Evolutionary conservation across 306 rosid genomes (phyloP), one percentile per base, ranked within the genome.

Genomic region (Fragaria iinumae): DNA sequence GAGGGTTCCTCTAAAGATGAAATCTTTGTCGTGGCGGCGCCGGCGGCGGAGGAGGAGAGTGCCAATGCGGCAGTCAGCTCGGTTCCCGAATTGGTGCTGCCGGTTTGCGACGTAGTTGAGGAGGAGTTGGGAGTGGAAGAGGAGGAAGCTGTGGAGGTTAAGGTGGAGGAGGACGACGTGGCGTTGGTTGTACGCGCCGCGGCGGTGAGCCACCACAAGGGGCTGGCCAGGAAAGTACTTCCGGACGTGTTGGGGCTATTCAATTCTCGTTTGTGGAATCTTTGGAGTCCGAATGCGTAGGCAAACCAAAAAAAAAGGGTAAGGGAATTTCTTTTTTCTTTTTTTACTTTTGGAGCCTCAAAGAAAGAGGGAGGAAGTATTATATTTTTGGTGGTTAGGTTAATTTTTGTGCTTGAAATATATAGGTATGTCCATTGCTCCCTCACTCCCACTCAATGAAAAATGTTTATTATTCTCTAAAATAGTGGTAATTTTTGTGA

Each of bases 171-270:
- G 69, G 84, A 62, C 6, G 86, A 49, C 21, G 23, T 23, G 74
- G 34, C 71, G 68, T 77, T 67, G 45, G 5, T 59, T 34, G 34
- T 57, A 0, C 77, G 72, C 34, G 41, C 76, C 29, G 21, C 81
- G 78, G 71, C 88, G 74, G 84, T 71, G 83, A 78, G 32, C 82
- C 81, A 17, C 76, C 80, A 84, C 82, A 84, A 79, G 84, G 93
- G 91, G 52, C 79, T 87, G 78, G 93, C 89, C 4, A 81, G 93
- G 76, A 90, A 87, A 80, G 91, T 90, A 48, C 83, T 86, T 82
- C 93, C 91, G 93, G 91, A 90, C 85, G 89, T 90, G 85, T 68
- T 90, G 80, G 91, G 90, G 36, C 67, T 90, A 77, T 80, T 90
- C 73, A 90, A 87, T 84, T 90, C 88, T 49, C 93, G 93, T 79